Evolutionary conservation across 345 rosid species (phyloP), one percentile per base, ranked within the genome.

Genomic region (Lumnitzera littorea): DNA sequence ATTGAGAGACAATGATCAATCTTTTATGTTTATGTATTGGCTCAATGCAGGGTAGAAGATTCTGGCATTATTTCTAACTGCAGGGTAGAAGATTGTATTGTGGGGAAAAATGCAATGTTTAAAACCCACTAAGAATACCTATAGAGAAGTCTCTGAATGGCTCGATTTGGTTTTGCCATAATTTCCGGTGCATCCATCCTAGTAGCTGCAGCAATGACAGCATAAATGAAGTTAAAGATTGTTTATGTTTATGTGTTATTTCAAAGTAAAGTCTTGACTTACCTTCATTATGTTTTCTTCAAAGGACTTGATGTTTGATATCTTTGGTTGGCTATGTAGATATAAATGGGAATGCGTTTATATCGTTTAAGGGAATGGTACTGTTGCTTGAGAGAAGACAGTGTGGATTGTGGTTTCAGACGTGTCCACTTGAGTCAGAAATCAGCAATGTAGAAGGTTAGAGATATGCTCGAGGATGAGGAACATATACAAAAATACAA

Each of bases 101-200:
- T 36, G 43, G 11, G 43, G 1, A 36, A 36, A 36, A 36, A 36
- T 36, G 31, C 31, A 27, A 27, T 36, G 43, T 36, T 36, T 36
- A 36, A 36, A 36, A 4, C 43, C 43, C 11, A 36, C 43, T 36
- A 36, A 36, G 43, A 64, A 66, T 88, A 91, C 98, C 98, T 24
- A 64, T 70, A 11, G 73, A 57, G 51, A 84, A 72, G 72, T 83
- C 95, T 69, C 79, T 88, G 75, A 74, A 61, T 52, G 78, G 80
- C 68, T 84, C 90, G 24, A 53, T 63, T 74, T 72, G 72, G 60
- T 70, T 76, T 61, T 74, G 78, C 69, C 71, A 70, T 62, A 76
- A 65, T 76, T 77, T 81, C 49, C 76, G 80, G 72, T 78, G 86
- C 94, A 83, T 80, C 98, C 96, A 88, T 54, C 82, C 89, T 68